These are phyloP conservation scores for Lyophyllum atratum DNA, from an alignment of 768 basidiomycete genomes.

Conservation along the genomic window DNA sequence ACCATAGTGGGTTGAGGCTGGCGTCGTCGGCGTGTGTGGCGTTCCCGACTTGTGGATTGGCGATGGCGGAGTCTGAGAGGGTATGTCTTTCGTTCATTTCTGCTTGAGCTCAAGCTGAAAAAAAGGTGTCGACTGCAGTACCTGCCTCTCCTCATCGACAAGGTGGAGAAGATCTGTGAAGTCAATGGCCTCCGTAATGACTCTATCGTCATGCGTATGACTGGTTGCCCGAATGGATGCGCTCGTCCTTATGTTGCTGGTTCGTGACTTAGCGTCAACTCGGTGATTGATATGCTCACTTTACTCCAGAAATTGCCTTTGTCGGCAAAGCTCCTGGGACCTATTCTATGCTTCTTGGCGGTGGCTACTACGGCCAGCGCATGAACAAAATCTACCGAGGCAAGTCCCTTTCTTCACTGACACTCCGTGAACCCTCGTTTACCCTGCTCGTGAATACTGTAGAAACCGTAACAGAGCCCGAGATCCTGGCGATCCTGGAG, in stretches of 20 bases:
- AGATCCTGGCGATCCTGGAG: constrained; percentile 83
- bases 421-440: neutral
- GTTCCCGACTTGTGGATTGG: constrained; percentile 87
- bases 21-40: constrained; percentile 96
- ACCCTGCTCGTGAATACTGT: neutral
- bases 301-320: constrained; percentile 90
- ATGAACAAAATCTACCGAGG: constrained; percentile 96
- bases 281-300: no score
- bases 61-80: constrained; percentile 56
- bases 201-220: constrained; percentile 98
- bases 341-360: constrained; percentile 94
- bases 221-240: constrained; percentile 94
- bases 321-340: constrained; percentile 94
- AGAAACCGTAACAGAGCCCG: constrained; percentile 89
- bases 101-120: neutral
- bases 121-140: constrained; percentile 70
- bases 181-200: constrained; percentile 92
- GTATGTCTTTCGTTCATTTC: constrained; percentile 31
- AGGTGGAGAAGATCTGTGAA: constrained; percentile 94
- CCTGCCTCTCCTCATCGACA: constrained; percentile 88
- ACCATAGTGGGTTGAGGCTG: constrained; percentile 75
- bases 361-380: constrained; percentile 92
- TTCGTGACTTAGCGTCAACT: no score
- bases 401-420: constrained; percentile 25
- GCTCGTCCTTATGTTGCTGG: constrained; percentile 92